Conservation (phyloP, 768 basidiomycete genomes). For the Candolleomyces efflorescens region DNA sequence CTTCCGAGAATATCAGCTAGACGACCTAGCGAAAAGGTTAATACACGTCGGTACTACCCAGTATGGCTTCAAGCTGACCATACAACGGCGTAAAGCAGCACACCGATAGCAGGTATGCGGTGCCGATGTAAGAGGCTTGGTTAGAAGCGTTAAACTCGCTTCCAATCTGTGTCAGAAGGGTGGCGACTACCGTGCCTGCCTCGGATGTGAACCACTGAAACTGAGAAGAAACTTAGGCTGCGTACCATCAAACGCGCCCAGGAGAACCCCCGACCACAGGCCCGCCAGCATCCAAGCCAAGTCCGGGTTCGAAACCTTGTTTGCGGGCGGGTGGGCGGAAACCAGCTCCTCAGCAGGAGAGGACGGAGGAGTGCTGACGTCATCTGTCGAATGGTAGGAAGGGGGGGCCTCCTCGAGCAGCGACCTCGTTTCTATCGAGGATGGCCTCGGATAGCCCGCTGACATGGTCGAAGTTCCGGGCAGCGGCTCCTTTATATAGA, state of each 20-base stretch:
- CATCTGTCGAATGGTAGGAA: constrained; percentile 44
- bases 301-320: constrained; percentile 49
- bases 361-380: constrained; percentile 27
- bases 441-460: constrained; percentile 35
- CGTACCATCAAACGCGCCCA: constrained; percentile 82
- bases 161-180: constrained; percentile 79
- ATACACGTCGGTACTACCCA: constrained; percentile 4
- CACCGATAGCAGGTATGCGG: constrained; percentile 80
- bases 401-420: constrained; percentile 48
- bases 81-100: constrained; percentile 91
- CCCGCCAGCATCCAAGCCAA: constrained; percentile 70
- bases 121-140: constrained; percentile 84
- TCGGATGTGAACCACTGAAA: constrained; percentile 7
- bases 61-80: constrained; percentile 40
- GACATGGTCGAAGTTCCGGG: constrained; percentile 36
- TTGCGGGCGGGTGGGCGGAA: constrained; percentile 28
- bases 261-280: constrained; percentile 78
- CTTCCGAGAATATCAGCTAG: constrained; percentile 83
- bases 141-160: constrained; percentile 79
- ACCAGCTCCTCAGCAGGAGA: constrained; percentile 21
- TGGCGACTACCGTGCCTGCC: constrained; percentile 82
- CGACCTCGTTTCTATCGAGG: constrained; percentile 50
- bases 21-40: constrained; percentile 48
- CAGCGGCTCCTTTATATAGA: constrained; percentile 13
- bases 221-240: constrained; percentile 9